These are phyloP conservation scores for Hypoxylon lienhwacheense DNA, from an alignment of 495 filamentous ascomycete genomes.

Conservation along the genomic window DNA sequence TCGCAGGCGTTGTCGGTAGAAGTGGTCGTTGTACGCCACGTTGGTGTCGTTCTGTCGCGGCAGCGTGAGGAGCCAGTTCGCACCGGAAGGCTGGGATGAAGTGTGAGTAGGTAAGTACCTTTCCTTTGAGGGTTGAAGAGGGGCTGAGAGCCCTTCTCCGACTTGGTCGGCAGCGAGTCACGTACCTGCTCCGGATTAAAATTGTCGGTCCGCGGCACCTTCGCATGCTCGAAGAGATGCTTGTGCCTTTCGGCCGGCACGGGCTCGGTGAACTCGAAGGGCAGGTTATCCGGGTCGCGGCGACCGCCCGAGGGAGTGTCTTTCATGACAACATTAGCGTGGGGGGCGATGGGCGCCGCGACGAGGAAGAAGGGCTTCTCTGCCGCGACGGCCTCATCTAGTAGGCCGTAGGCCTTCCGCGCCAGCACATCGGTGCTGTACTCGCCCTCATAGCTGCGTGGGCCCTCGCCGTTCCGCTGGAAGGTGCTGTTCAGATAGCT, in stretches of 20 bases:
- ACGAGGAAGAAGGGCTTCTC: conserved; percentile 62
- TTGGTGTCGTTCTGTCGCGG: conserved; percentile 56
- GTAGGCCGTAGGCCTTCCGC: conserved; percentile 60
- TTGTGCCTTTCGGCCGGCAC: conserved; percentile 48
- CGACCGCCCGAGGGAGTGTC: not conserved
- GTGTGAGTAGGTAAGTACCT: conserved; percentile 12
- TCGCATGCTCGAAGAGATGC: conserved; percentile 49
- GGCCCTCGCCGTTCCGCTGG: conserved; percentile 60
- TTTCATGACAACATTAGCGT: conserved; percentile 56
- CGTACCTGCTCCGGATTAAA: conserved; percentile 54
- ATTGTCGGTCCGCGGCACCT: conserved; percentile 51
- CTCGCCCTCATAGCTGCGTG: conserved; percentile 56
- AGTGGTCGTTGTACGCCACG: conserved; percentile 64
- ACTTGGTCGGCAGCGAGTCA: too few species aligned
- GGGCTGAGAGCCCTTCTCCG: too few species aligned
- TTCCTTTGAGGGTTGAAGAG: too few species aligned
- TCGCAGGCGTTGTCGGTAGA: conserved; percentile 64
- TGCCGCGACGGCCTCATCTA: conserved; percentile 58
- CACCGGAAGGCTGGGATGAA: conserved; percentile 51
- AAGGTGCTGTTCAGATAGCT: conserved; percentile 64
- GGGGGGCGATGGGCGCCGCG: conserved; percentile 63
- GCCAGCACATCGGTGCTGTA: conserved; percentile 65
- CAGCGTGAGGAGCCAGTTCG: conserved; percentile 59
- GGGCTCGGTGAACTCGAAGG: conserved; percentile 48
- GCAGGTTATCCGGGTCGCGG: conserved; percentile 6